Evolutionary conservation across 495 filamentous ascomycete species (phyloP).

Genomic region (Neurospora tetrasperma): DNA sequence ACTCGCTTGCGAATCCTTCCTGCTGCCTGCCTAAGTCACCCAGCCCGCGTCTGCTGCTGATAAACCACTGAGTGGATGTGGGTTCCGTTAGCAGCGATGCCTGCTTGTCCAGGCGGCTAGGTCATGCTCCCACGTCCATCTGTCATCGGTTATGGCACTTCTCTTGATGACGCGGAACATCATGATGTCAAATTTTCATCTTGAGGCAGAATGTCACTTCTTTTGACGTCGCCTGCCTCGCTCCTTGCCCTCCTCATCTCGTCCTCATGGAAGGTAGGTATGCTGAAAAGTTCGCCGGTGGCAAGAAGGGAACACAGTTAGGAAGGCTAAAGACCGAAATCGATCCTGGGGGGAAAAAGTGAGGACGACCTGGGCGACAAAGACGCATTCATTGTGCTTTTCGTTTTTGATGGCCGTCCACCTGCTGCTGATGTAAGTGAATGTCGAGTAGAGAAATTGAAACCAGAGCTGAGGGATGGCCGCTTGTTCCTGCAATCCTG

Average conservation of each 20-base stretch:
- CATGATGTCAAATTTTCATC: background rate
- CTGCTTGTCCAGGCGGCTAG: background rate
- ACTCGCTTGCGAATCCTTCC: background rate
- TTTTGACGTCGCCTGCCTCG: background rate
- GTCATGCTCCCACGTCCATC: background rate
- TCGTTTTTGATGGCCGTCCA: too few species aligned
- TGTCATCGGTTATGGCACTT: background rate
- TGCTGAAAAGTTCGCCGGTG: too few species aligned
- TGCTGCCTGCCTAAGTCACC: background rate
- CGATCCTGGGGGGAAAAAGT: too few species aligned
- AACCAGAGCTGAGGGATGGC: too few species aligned
- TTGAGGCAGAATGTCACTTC: background rate
- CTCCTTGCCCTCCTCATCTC: background rate
- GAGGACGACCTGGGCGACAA: too few species aligned
- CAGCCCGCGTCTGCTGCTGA: background rate
- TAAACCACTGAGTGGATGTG: background rate
- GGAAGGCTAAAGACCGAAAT: too few species aligned
- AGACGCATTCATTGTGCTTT: too few species aligned
- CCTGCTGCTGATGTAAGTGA: too few species aligned
- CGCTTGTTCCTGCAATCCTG: background rate
- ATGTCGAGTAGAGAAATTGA: too few species aligned
- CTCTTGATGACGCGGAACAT: background rate
- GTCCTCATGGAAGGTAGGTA: too few species aligned
- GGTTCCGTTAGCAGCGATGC: background rate
- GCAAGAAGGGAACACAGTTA: too few species aligned